A percentile compares a stretch with the other conserved stretches of the same genome.
Conservation (phyloP, 1,284 basidiomycete genomes). For the Neotropicomus parvogracilis region DNA sequence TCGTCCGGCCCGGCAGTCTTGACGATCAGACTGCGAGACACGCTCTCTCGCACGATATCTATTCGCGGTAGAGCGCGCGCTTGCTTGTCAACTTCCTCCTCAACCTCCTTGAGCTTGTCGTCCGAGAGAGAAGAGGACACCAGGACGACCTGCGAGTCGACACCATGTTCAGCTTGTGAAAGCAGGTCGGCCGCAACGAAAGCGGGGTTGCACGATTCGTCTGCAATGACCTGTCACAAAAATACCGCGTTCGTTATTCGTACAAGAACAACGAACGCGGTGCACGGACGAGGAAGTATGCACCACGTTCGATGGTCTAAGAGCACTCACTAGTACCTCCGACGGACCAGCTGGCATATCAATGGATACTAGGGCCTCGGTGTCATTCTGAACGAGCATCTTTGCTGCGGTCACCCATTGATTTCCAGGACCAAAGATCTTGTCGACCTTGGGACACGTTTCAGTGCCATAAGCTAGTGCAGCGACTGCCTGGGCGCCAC, state of each 20-base stretch:
- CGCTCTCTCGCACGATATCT: constrained; percentile 87
- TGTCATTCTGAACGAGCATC: constrained; percentile 98
- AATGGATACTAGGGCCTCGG: constrained; percentile 94
- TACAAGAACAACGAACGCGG: constrained; percentile 38
- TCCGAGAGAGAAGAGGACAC: constrained; percentile 73
- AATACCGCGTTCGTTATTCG: constrained; percentile 36
- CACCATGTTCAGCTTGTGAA: constrained; percentile 96
- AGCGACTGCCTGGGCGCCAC: constrained; percentile 96
- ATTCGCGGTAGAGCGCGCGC: constrained; percentile 86
- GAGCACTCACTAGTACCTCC: constrained; percentile 81
- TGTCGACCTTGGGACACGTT: constrained; percentile 98
- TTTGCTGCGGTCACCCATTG: constrained; percentile 99
- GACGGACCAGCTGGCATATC: constrained; percentile 99
- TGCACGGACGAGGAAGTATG: constrained; percentile 27
- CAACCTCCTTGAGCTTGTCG: constrained; percentile 69
- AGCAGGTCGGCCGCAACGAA: constrained; percentile 97
- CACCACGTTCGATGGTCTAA: constrained; percentile 11
- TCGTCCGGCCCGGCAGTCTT: constrained; percentile 65
- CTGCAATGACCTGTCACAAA: constrained; percentile 79
- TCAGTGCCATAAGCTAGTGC: constrained; percentile 96
- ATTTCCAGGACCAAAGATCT: constrained; percentile 98
- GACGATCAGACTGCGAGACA: constrained; percentile 90
- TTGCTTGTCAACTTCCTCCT: constrained; percentile 84
- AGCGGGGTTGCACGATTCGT: constrained; percentile 78
- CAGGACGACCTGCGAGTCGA: constrained; percentile 96